Percentiles rank a stretch among this genome's conserved stretches.
Conservation (phyloP, 352 stramenopile species). For the Globisporangium acanthophoron region DNA sequence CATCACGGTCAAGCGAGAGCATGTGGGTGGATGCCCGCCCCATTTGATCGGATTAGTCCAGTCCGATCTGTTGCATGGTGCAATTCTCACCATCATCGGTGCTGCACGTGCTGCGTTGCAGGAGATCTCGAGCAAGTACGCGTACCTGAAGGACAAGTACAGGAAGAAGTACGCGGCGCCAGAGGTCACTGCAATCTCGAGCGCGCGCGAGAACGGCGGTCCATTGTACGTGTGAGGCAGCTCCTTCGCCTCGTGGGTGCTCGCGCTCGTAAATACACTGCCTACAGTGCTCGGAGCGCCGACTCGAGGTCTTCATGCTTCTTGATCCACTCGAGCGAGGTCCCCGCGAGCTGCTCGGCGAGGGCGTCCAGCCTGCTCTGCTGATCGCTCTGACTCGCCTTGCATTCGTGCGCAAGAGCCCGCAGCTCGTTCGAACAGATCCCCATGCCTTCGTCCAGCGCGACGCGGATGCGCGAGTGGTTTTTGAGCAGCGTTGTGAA, state of each 20-base stretch:
- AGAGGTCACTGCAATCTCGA: slow-evolving; percentile 23
- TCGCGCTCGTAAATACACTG: too few species aligned
- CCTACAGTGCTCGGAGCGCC: slow-evolving; percentile 17
- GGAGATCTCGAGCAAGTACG: slow-evolving; percentile 73
- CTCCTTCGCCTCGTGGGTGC: too few species aligned
- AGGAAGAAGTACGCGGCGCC: slow-evolving; percentile 62
- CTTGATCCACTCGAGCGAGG: slow-evolving; percentile 26
- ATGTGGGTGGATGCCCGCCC: slow-evolving; percentile 21
- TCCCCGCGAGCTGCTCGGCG: slow-evolving; percentile 23
- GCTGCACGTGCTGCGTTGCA: slow-evolving; percentile 5
- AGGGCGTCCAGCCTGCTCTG: slow-evolving; percentile 28
- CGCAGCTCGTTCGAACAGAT: slow-evolving; percentile 55
- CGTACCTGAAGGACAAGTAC: slow-evolving; percentile 69
- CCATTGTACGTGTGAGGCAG: slow-evolving; percentile 35
- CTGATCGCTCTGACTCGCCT: slow-evolving; percentile 26
- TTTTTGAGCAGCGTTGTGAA: slow-evolving; percentile 48
- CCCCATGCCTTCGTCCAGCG: slow-evolving; percentile 49
- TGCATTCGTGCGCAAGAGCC: slow-evolving; percentile 35
- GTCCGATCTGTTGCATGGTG: too few species aligned
- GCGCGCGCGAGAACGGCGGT: slow-evolving; percentile 7
- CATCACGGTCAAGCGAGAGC: slow-evolving; percentile 58
- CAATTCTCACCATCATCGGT: too few species aligned
- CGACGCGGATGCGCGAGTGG: slow-evolving; percentile 35
- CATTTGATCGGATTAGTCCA: too few species aligned
- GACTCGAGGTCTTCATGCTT: slow-evolving; percentile 35